phyloP scores from a whole-genome alignment of 805 yeast genomes.

The Starmerella apis region DNA sequence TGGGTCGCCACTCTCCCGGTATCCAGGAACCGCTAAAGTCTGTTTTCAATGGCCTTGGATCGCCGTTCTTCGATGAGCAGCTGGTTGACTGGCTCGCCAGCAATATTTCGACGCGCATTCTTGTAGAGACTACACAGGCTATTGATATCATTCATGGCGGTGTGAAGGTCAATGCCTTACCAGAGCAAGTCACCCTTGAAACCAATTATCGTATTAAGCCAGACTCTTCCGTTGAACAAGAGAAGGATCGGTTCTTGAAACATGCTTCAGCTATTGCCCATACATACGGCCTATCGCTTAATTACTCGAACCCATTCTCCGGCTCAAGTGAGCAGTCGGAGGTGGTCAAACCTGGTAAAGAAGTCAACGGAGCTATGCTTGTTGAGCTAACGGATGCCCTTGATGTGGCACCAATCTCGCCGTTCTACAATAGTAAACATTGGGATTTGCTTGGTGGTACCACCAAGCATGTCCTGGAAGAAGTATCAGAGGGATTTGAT shows the following conservation, averaged over 20 bases:
- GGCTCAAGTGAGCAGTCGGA: slow-evolving; percentile 33
- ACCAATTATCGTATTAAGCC: slow-evolving; percentile 58
- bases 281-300: slow-evolving; percentile 39
- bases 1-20: slow-evolving; percentile 41
- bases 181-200: slow-evolving; percentile 47
- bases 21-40: slow-evolving; percentile 2
- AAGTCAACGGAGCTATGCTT: slow-evolving; percentile 32
- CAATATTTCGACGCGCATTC: slow-evolving; percentile 30
- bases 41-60: slow-evolving; percentile 10
- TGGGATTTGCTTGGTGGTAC: slow-evolving; percentile 58
- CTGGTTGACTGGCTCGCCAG: slow-evolving; percentile 18
- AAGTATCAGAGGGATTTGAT: slow-evolving; percentile 24
- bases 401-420: slow-evolving; percentile 49
- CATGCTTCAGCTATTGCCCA: slow-evolving; percentile 36
- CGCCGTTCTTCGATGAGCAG: slow-evolving; percentile 14
- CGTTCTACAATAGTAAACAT: slow-evolving; percentile 30
- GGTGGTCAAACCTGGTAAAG: slow-evolving; percentile 30
- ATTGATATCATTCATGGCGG: slow-evolving; percentile 62
- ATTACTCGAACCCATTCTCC: slow-evolving; percentile 15
- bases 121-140: slow-evolving; percentile 56
- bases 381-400: slow-evolving; percentile 23
- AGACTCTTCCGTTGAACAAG: slow-evolving; percentile 41
- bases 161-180: slow-evolving; percentile 63
- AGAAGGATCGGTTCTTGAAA: slow-evolving; percentile 33
- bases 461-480: slow-evolving; percentile 52